Evolutionary conservation across 495 filamentous ascomycete species (phyloP).

Genomic region (Penicillium turbatum): DNA sequence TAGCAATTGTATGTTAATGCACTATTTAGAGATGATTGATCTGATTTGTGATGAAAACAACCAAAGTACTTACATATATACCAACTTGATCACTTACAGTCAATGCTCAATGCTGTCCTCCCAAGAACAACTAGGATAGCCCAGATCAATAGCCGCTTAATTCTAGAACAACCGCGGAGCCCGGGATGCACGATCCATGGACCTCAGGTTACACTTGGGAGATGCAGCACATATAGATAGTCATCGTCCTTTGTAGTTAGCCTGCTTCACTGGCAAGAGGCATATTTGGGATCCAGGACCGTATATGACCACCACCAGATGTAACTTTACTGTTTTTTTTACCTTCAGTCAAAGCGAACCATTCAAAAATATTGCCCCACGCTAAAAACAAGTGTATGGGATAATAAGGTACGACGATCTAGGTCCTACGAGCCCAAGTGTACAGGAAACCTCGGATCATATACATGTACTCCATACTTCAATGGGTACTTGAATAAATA

Average conservation of each 20-base stretch:
- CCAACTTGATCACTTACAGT: not conserved
- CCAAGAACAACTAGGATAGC: not conserved
- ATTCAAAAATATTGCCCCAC: too few species aligned
- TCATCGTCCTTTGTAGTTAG: not conserved
- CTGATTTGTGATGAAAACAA: too few species aligned
- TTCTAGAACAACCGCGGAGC: not conserved
- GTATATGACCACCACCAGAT: too few species aligned
- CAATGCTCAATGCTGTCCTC: not conserved
- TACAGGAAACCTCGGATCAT: not conserved
- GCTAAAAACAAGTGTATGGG: too few species aligned
- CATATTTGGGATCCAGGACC: too few species aligned
- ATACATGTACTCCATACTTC: constrained; percentile 9
- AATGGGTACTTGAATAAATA: too few species aligned
- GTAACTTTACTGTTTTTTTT: too few species aligned
- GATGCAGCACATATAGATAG: not conserved
- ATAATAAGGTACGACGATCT: too few species aligned
- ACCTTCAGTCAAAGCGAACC: too few species aligned
- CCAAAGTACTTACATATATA: too few species aligned
- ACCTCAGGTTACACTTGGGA: not conserved
- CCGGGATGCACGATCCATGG: not conserved
- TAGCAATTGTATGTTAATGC: not conserved
- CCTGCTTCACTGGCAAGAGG: not conserved
- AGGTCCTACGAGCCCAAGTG: not conserved
- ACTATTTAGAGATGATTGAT: too few species aligned
- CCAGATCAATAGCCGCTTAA: not conserved